These are phyloP conservation scores for Aegilops tauschii DNA, from an alignment of 176 grass and related monocot genomes.

Conservation along the genomic window DNA sequence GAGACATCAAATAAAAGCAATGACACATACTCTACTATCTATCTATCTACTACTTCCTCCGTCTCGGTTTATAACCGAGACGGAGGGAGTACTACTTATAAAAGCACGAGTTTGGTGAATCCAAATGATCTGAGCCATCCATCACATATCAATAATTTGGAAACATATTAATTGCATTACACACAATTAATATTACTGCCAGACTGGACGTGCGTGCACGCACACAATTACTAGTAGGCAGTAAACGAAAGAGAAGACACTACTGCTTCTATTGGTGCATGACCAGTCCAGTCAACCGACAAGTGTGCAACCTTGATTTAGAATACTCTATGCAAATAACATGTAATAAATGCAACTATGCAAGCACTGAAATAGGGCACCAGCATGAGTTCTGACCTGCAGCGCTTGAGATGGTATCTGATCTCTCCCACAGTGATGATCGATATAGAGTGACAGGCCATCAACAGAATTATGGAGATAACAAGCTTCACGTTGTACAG, in stretches of 20 bases:
- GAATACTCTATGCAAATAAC: neutral
- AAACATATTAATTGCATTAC: too few relatives aligned
- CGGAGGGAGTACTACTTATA: too few relatives aligned
- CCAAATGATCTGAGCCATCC: too few relatives aligned
- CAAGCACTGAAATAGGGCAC: constrained; percentile 14
- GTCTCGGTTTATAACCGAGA: too few relatives aligned
- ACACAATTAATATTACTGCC: too few relatives aligned
- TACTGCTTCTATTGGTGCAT: constrained; percentile 12
- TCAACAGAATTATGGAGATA: constrained; percentile 91
- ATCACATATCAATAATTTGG: too few relatives aligned
- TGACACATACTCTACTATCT: neutral
- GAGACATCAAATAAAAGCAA: neutral
- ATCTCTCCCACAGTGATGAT: constrained; percentile 84
- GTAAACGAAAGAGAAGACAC: neutral
- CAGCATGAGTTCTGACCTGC: constrained; percentile 46
- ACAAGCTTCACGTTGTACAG: constrained; percentile 68
- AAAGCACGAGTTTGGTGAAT: too few relatives aligned
- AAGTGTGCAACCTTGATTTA: constrained; percentile 14
- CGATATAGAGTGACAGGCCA: constrained; percentile 73
- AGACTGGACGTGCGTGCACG: too few relatives aligned
- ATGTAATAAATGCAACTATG: neutral
- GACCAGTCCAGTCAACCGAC: neutral
- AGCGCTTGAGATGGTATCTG: constrained; percentile 67
- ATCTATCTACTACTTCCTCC: too few relatives aligned
- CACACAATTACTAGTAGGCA: neutral